Percentiles rank a stretch among this genome's conserved stretches.
These are phyloP conservation scores for Penstemon davidsonii DNA, from an alignment of 257 asterid species.

Conservation along the genomic window DNA sequence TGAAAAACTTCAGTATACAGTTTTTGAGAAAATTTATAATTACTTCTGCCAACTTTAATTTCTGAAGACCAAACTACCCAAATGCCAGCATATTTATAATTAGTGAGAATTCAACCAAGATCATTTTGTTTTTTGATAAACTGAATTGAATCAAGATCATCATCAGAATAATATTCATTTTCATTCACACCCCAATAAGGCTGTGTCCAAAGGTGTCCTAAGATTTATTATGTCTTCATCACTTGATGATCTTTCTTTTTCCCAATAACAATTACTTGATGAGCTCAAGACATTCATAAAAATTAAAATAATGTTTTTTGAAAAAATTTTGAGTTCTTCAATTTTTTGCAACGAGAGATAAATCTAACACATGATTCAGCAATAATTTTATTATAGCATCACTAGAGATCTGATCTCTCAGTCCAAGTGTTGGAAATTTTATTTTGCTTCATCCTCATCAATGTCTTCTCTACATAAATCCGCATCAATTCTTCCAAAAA, in stretches of 20 bases:
- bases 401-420: constrained; percentile 42
- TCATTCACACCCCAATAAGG: constrained; percentile 37
- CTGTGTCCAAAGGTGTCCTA: constrained; percentile 62
- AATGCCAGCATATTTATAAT: no score
- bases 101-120: no score
- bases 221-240: constrained; percentile 40
- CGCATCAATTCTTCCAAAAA: neutral
- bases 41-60: no score
- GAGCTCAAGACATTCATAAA: neutral
- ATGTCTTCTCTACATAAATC: neutral
- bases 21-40: no score
- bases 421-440: constrained; percentile 63
- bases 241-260: constrained; percentile 25
- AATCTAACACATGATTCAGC: constrained; percentile 33
- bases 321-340: no score
- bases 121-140: no score
- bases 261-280: neutral
- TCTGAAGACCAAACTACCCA: no score
- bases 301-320: neutral
- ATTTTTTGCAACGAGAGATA: no score
- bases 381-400: constrained; percentile 36
- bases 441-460: constrained; percentile 51
- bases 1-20: no score
- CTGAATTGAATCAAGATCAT: neutral
- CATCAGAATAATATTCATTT: constrained; percentile 41